Evolutionary conservation across 495 filamentous ascomycete species (phyloP).

Genomic region (Alectoria sarmentosa): DNA sequence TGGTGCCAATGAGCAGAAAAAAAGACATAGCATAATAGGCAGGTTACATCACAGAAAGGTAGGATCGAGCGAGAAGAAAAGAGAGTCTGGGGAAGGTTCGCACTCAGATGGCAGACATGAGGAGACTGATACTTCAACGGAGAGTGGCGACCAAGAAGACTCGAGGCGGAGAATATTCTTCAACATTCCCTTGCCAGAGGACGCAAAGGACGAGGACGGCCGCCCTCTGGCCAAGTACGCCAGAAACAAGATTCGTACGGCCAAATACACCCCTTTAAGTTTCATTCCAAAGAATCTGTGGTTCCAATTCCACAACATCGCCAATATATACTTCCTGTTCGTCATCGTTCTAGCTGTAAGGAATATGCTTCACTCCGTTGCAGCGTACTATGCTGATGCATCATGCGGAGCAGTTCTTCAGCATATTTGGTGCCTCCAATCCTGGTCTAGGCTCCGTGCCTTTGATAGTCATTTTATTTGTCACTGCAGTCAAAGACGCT

Average conservation of each 20-base stretch:
- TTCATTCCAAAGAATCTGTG: slow-evolving; percentile 98
- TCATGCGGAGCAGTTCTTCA: slow-evolving; percentile 65
- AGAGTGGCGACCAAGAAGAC: slow-evolving; percentile 30
- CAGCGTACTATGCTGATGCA: slow-evolving; percentile 19
- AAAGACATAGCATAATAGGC: slow-evolving; percentile 78
- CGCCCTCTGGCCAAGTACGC: slow-evolving; percentile 61
- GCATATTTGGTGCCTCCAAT: slow-evolving; percentile 89
- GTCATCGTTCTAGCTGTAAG: slow-evolving; percentile 85
- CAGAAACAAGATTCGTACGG: slow-evolving; percentile 94
- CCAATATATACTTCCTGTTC: slow-evolving; percentile 97
- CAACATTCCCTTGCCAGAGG: slow-evolving; percentile 71
- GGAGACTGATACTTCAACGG: slow-evolving; percentile 40
- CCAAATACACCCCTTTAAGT: slow-evolving; percentile 91
- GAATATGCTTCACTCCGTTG: slow-evolving; percentile 30
- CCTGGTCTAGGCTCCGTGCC: slow-evolving; percentile 87
- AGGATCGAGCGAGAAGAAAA: slow-evolving; percentile 62
- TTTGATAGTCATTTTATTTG: slow-evolving; percentile 85
- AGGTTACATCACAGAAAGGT: slow-evolving; percentile 59
- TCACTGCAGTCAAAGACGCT: slow-evolving; percentile 93
- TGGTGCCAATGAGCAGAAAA: slow-evolving; percentile 63
- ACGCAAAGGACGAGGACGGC: slow-evolving; percentile 79
- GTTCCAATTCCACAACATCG: slow-evolving; percentile 97
- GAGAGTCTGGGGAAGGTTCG: slow-evolving; percentile 41
- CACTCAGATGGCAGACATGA: slow-evolving; percentile 29
- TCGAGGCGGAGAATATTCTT: slow-evolving; percentile 63